Base-by-base conservation (phyloP, 2,329 filamentous ascomycete genomes). In the Neofusicoccum sp. region DNA sequence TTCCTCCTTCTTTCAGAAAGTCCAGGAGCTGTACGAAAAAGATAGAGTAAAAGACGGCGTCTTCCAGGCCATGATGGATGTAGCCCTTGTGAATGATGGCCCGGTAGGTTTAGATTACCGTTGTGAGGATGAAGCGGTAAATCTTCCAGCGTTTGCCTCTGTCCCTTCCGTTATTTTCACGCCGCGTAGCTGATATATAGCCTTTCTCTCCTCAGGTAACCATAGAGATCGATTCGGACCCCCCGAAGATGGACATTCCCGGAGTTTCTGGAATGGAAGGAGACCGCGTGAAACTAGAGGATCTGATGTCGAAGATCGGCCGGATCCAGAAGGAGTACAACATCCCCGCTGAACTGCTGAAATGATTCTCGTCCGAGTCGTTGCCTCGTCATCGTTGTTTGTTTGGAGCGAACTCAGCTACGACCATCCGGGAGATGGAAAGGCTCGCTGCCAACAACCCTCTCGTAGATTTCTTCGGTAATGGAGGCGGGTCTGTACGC, bases 61-160 rank as follows among this genome's bases (percentile, higher is more conserved):
- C 31, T 99, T 99, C 74, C 93, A 96, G 71, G 95, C 95, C 53
- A 97, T 96, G 93, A 99, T 99, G 95, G 89, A 98, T 71, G 93
- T 99, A 62, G 89, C 90, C 51, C 77, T 97, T 31, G 87, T 97
- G 53, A 98, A 98, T 67, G 93, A 98, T 69, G 85, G 86, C 70
- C 86, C 86, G 78, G 85, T 88, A 84, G 80, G 84, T 84, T 73
- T 84, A 67, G 79, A 84, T 72, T 84, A 80, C 75, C 75, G 75
- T 74, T 84, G 80, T 76, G 75, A 80, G 68, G 81, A 85, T 71
- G 79, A 79, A 74, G 81, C 78, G 80, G 82, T 84, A 83, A 71
- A 76, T 68, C 68, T 71, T 68, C 69, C 59, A 66, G 61, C 62
- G 65, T 54, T 51, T 63, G 49, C 40, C 61, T 58, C 54, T 33